A percentile compares a stretch with the other conserved stretches of the same genome.
These are phyloP conservation scores for Cephalotrichum gorgonifer DNA, from an alignment of 2,329 filamentous ascomycete genomes.

Conservation along the genomic window DNA sequence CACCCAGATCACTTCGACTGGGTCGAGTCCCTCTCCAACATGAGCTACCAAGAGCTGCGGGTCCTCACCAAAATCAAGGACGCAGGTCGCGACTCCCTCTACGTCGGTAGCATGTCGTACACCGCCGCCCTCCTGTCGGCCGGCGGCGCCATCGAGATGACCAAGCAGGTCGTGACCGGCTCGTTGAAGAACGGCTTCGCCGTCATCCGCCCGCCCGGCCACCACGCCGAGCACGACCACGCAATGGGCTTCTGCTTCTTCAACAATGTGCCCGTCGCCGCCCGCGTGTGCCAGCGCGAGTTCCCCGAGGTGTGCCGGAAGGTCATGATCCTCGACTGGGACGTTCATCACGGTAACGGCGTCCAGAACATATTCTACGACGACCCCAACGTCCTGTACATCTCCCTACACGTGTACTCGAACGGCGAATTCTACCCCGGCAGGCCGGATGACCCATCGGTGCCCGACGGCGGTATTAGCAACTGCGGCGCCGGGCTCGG, in stretches of 20 bases:
- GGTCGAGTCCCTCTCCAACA: conserved; percentile 49
- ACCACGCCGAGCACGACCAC: conserved; percentile 80
- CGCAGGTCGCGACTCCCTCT: conserved; percentile 63
- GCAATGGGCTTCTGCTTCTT: conserved; percentile 96
- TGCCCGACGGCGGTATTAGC: conserved; percentile 50
- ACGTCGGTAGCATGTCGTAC: conserved; percentile 74
- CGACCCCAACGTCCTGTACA: conserved; percentile 89
- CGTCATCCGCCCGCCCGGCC: conserved; percentile 86
- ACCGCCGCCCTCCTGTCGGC: conserved; percentile 74
- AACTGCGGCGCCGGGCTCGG: conserved; percentile 46
- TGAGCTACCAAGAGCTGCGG: conserved; percentile 55
- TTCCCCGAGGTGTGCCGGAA: conserved; percentile 77
- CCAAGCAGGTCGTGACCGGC: conserved; percentile 75
- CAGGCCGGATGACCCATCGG: conserved; percentile 42
- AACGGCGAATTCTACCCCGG: conserved; percentile 80
- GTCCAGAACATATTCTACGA: conserved; percentile 94
- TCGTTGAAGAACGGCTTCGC: conserved; percentile 91
- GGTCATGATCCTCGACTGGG: conserved; percentile 89
- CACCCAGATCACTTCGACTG: conserved; percentile 67
- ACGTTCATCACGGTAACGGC: conserved; percentile 74
- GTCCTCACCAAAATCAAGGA: conserved; percentile 52
- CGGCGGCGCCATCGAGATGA: conserved; percentile 91
- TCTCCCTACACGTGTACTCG: conserved; percentile 84
- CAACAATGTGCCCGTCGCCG: conserved; percentile 92
- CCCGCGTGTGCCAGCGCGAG: conserved; percentile 74